Evolutionary conservation across 345 rosid species (phyloP).

Genomic region (Populus simonii): DNA sequence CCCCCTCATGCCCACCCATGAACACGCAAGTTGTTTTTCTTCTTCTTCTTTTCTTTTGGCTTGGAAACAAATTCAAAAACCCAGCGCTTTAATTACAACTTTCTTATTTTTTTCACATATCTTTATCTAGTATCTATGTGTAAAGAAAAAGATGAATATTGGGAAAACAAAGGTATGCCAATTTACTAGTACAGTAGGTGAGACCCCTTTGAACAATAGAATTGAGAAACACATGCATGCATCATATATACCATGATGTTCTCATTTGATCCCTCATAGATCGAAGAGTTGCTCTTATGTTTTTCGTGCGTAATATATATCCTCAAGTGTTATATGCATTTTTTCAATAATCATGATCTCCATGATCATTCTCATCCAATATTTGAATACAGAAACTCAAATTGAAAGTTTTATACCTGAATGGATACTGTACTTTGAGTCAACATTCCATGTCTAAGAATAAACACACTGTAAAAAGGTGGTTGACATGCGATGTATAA

Average conservation of each 20-base stretch:
- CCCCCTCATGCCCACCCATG: slow-evolving; percentile 4
- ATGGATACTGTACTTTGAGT: background rate
- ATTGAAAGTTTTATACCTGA: background rate
- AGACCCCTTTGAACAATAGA: background rate
- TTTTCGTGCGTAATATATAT: too few relatives aligned
- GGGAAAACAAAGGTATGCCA: slow-evolving; percentile 2
- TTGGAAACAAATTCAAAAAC: slow-evolving; percentile 27
- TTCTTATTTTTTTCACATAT: slow-evolving; percentile 3
- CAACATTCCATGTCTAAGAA: too few relatives aligned
- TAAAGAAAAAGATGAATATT: slow-evolving; percentile 9
- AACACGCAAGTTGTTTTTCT: background rate
- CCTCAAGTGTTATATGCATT: too few relatives aligned
- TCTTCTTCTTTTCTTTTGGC: background rate
- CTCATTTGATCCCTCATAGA: background rate
- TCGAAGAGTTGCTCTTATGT: background rate
- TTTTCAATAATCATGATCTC: too few relatives aligned
- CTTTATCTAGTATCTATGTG: slow-evolving; percentile 21
- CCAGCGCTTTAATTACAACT: slow-evolving; percentile 6
- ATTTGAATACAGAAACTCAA: background rate
- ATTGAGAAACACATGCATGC: background rate
- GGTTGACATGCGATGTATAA: background rate
- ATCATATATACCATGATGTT: too few relatives aligned
- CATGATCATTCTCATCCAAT: background rate
- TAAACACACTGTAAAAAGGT: too few relatives aligned
- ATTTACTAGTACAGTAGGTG: background rate